These are phyloP conservation scores for Syzygium malaccense DNA, from an alignment of 441 rosid genomes.

Conservation along the genomic window DNA sequence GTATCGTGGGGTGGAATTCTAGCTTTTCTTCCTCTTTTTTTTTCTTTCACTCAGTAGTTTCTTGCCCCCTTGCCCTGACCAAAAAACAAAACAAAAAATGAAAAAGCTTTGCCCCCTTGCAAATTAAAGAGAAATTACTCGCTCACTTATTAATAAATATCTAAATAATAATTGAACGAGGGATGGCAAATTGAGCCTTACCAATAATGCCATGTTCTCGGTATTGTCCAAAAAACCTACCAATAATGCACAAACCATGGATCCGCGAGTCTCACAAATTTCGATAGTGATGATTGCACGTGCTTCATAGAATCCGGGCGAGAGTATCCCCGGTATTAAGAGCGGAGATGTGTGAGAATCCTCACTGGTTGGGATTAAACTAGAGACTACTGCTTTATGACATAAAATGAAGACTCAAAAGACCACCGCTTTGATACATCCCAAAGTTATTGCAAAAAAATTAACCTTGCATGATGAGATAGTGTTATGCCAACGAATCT, in stretches of 20 bases:
- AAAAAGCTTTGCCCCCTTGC: background rate
- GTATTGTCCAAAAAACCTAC: background rate
- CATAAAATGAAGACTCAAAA: background rate
- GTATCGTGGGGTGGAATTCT: background rate
- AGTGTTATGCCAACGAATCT: background rate
- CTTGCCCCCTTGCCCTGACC: background rate
- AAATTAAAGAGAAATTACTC: background rate
- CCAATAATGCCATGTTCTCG: background rate
- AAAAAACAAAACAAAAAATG: background rate
- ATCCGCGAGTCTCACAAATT: background rate
- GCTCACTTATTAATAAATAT: background rate
- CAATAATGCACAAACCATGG: background rate
- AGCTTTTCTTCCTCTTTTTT: background rate
- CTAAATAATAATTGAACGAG: background rate
- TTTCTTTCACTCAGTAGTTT: background rate
- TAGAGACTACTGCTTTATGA: background rate
- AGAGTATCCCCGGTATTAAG: background rate
- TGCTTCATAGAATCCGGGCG: too few relatives aligned
- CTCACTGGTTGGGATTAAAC: background rate
- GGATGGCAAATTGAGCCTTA: background rate
- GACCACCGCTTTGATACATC: accelerated
- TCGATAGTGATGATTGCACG: background rate
- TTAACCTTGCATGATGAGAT: too few relatives aligned
- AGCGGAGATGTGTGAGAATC: background rate
- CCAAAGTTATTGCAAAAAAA: too few relatives aligned